These are phyloP conservation scores for Aspergillus nidulans DNA, from an alignment of 495 filamentous ascomycete genomes.

Conservation along the genomic window DNA sequence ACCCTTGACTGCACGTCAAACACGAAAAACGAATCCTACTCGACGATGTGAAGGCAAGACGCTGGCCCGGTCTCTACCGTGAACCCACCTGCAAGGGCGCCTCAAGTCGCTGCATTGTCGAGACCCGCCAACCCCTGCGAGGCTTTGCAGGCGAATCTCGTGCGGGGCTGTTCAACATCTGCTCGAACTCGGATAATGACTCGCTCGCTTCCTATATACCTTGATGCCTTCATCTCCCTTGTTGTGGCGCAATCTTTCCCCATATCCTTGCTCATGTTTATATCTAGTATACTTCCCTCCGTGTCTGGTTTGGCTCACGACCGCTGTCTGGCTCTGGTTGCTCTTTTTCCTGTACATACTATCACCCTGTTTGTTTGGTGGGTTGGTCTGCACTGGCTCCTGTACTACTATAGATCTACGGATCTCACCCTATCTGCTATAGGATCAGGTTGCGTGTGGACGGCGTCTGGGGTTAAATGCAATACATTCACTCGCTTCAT, in stretches of 20 bases:
- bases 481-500: conserved; percentile 1
- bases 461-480: conserved; percentile 1
- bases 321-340: conserved; percentile 2
- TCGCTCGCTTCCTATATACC: background rate
- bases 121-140: conserved; percentile 13
- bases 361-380: background rate
- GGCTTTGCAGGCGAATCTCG: conserved; percentile 24
- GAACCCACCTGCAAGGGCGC: conserved; percentile 10
- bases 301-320: conserved; percentile 1
- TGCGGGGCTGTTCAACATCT: conserved; percentile 12
- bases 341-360: conserved; percentile 17
- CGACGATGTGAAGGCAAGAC: conserved; percentile 16
- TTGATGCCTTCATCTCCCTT: background rate
- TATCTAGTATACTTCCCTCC: conserved; percentile 8
- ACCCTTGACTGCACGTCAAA: background rate
- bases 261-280: conserved; percentile 6
- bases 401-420: conserved; percentile 6
- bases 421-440: background rate
- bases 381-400: background rate
- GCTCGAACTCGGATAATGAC: conserved; percentile 6
- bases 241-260: conserved; percentile 1
- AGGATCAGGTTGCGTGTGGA: conserved; percentile 1
- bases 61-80: background rate
- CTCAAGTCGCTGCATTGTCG: background rate
- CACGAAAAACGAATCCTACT: conserved; percentile 1